Evolutionary conservation across 352 stramenopile species (phyloP).

Genomic region (Bremia lactucae): DNA sequence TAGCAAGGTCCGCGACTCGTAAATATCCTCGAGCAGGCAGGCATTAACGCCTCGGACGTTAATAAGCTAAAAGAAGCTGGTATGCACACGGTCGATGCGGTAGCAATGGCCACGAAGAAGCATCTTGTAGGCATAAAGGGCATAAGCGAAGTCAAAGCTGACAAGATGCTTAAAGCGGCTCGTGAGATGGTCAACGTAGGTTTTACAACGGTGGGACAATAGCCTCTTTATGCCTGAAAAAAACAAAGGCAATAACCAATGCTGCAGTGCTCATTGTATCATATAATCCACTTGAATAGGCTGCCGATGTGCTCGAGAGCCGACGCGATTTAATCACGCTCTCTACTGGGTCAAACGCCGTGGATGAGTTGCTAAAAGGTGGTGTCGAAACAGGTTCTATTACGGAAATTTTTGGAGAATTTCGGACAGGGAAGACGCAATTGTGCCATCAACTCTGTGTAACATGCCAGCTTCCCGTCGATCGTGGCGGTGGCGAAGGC

Average conservation of each 20-base stretch:
- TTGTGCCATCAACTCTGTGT: conserved; percentile 99
- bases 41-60: conserved; percentile 95
- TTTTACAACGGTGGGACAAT: conserved; percentile 99
- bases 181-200: conserved; percentile 96
- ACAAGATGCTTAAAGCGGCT: conserved; percentile 97
- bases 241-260: no score
- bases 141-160: conserved; percentile 97
- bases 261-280: neutral
- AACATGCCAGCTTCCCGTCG: conserved; percentile 95
- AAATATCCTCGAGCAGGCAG: conserved; percentile 90
- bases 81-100: conserved; percentile 97
- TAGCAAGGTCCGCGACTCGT: conserved; percentile 75
- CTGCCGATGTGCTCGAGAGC: conserved; percentile 79
- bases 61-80: conserved; percentile 96
- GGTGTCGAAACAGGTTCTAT: conserved; percentile 97
- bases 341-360: conserved; percentile 86
- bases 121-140: conserved; percentile 97
- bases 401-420: conserved; percentile 98
- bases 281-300: conserved; percentile 26
- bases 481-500: conserved; percentile 95
- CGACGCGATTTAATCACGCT: conserved; percentile 91
- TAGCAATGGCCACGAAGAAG: conserved; percentile 95
- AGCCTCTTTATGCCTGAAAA: no score
- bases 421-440: conserved; percentile 98
- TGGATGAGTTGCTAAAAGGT: conserved; percentile 85